Percentiles rank a stretch among this genome's conserved stretches.
These are phyloP conservation scores for Leccinum broughii DNA, from an alignment of 768 basidiomycete genomes.

Conservation along the genomic window DNA sequence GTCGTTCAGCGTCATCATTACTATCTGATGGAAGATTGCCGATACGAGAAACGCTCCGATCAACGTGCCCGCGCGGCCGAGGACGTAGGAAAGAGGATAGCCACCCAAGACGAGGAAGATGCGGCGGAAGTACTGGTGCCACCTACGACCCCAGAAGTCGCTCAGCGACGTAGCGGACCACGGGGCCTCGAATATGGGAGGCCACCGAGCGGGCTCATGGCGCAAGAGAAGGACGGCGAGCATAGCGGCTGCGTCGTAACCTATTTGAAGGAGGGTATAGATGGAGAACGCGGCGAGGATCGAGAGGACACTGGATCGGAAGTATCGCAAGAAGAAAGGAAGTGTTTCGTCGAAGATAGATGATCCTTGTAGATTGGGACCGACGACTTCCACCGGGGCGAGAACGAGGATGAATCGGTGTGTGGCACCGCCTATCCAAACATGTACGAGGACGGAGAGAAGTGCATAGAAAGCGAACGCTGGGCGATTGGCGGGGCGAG, in stretches of 20 bases:
- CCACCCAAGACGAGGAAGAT: slow-evolving; percentile 34
- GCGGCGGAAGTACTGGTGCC: slow-evolving; percentile 40
- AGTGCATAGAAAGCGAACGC: slow-evolving; percentile 41
- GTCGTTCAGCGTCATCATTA: slow-evolving; percentile 49
- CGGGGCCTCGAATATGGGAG: slow-evolving; percentile 34
- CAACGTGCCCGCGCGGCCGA: slow-evolving; percentile 50
- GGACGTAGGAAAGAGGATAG: slow-evolving; percentile 31
- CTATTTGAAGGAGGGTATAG: slow-evolving; percentile 44
- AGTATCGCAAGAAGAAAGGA: slow-evolving; percentile 27
- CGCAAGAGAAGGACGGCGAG: slow-evolving; percentile 29
- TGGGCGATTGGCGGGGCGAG: slow-evolving; percentile 38
- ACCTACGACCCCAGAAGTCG: slow-evolving; percentile 40
- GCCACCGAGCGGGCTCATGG: slow-evolving; percentile 33
- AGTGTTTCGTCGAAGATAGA: slow-evolving; percentile 36
- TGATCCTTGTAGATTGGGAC: slow-evolving; percentile 17
- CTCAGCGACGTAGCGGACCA: slow-evolving; percentile 38
- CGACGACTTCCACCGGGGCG: slow-evolving; percentile 36
- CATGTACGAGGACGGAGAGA: slow-evolving; percentile 33
- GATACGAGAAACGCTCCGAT: slow-evolving; percentile 60
- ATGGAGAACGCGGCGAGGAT: slow-evolving; percentile 44
- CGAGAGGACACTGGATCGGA: slow-evolving; percentile 45
- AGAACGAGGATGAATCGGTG: slow-evolving; percentile 51
- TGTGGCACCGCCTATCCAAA: slow-evolving; percentile 45
- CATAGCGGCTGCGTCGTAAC: slow-evolving; percentile 26
- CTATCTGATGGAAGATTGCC: slow-evolving; percentile 53